phyloP scores from a whole-genome alignment of 2,329 filamentous ascomycete genomes.

The Ilyonectria destructans region DNA sequence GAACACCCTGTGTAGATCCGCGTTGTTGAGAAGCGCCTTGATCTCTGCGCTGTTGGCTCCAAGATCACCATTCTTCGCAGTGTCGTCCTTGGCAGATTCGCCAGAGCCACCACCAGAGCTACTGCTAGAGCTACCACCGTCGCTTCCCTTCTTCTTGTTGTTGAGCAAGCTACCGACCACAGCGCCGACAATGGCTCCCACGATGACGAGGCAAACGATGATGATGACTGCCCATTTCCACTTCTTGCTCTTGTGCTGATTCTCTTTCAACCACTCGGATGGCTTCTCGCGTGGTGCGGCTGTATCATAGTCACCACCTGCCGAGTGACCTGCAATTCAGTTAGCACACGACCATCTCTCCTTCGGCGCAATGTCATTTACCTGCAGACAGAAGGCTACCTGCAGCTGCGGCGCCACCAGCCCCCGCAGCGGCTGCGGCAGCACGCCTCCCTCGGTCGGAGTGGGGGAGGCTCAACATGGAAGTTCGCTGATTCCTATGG shows the following conservation, averaged over 20 bases:
- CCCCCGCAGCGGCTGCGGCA: slow-evolving; percentile 60
- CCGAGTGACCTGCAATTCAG: slow-evolving; percentile 4
- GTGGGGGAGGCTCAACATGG: slow-evolving; percentile 72
- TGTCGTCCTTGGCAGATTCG: slow-evolving; percentile 73
- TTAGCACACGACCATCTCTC: slow-evolving; percentile 26
- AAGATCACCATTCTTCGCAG: slow-evolving; percentile 78
- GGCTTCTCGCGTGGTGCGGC: slow-evolving; percentile 64
- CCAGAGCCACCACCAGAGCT: slow-evolving; percentile 50
- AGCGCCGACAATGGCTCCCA: slow-evolving; percentile 82
- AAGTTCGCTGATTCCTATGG: slow-evolving; percentile 64
- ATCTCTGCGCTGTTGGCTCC: slow-evolving; percentile 84
- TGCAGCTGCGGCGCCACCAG: slow-evolving; percentile 62
- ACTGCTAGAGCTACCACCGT: slow-evolving; percentile 29
- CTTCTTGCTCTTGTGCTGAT: slow-evolving; percentile 75
- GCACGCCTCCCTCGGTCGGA: slow-evolving; percentile 53
- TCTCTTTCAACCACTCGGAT: slow-evolving; percentile 73
- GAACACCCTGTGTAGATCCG: slow-evolving; percentile 91
- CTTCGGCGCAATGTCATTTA: slow-evolving; percentile 39
- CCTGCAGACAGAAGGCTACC: slow-evolving; percentile 53
- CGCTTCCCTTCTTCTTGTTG: slow-evolving; percentile 56
- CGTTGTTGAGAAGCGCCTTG: slow-evolving; percentile 85
- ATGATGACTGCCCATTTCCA: slow-evolving; percentile 80
- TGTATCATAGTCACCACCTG: slow-evolving; percentile 53
- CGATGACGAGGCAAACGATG: slow-evolving; percentile 75
- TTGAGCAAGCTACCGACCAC: slow-evolving; percentile 81